Evolutionary conservation across 306 rosid genomes (phyloP), one percentile per base, ranked within the genome.

Genomic region (Dryas drummondii): DNA sequence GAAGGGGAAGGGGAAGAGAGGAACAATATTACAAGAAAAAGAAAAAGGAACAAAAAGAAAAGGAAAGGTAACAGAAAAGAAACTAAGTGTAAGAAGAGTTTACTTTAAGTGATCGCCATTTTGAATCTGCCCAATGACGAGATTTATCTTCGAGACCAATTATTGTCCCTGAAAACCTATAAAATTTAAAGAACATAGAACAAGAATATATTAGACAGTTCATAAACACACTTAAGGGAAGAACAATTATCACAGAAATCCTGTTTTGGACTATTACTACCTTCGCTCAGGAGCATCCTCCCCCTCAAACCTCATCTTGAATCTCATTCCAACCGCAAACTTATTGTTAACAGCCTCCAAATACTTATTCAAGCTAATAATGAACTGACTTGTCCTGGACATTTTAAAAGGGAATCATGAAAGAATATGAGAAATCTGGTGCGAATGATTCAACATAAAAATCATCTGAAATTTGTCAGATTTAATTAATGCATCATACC

Each of bases 231-330:
- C 3, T 64, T 9, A 17, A 6, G 2, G 19, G 3, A 44, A 4
- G 55, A 0, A 71, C 78, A 80, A 48, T 51, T 22, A 48, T 11
- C 19, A 47, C 8, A 17, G 66, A 49, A 14, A 48, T 64, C 42
- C 22, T 42, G 8, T 17, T 45, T 44, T 13, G 27, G 32, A 56
- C 48, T 77, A 89, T 26, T 58, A 64, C 50, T 82, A 94, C 99
- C 97, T 94, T 85, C 90, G 88, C 77, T 94, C 97, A 0, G 98
- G 85, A 42, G 93, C 87, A 68, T 92, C 99, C 76, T 94, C 99
- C 71, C 96, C 93, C 77, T 94, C 98, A 49, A 92, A 92, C 73
- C 88, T 86, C 99, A 92, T 92, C 84, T 78, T 90, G 70, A 87
- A 90, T 76, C 96, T 84, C 90, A 90, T 88, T 53, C 99, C 99